Conservation (phyloP, 1,284 basidiomycete genomes). For the Blastosporella zonata region DNA sequence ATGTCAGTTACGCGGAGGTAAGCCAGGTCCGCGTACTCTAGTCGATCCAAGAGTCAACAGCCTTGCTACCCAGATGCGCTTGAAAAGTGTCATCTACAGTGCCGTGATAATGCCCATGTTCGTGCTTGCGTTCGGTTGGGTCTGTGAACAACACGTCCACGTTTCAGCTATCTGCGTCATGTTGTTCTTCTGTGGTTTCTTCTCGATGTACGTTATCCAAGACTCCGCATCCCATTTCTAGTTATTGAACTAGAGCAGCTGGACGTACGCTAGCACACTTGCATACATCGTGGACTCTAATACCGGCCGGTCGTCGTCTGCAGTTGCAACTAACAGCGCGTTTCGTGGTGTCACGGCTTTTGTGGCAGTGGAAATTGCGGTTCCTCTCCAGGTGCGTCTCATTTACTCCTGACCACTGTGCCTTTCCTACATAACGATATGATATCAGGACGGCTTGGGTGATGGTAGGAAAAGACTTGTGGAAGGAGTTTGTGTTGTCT, state of each 20-base stretch:
- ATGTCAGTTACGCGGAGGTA: constrained; percentile 66
- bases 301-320: constrained; percentile 65
- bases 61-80: constrained; percentile 54
- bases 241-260: constrained; percentile 35
- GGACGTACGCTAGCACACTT: constrained; percentile 68
- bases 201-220: constrained; percentile 53
- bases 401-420: not conserved
- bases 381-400: constrained; percentile 56
- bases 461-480: constrained; percentile 29
- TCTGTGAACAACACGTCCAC: constrained; percentile 59
- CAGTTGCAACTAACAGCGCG: constrained; percentile 68
- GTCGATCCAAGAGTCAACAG: not conserved
- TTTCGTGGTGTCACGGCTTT: constrained; percentile 73
- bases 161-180: constrained; percentile 62
- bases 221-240: not conserved
- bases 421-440: not conserved
- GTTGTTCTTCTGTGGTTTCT: constrained; percentile 66
- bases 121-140: constrained; percentile 77
- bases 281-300: constrained; percentile 81
- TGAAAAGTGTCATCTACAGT: constrained; percentile 58
- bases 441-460: constrained; percentile 35
- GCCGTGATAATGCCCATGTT: constrained; percentile 55
- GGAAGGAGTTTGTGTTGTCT: not conserved
- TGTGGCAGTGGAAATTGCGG: constrained; percentile 64
- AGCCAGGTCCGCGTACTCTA: constrained; percentile 11